Evolutionary conservation across 2,329 filamentous ascomycete genomes (phyloP), one percentile per base, ranked within the genome.

Genomic region (Colletotrichum paranaense): DNA sequence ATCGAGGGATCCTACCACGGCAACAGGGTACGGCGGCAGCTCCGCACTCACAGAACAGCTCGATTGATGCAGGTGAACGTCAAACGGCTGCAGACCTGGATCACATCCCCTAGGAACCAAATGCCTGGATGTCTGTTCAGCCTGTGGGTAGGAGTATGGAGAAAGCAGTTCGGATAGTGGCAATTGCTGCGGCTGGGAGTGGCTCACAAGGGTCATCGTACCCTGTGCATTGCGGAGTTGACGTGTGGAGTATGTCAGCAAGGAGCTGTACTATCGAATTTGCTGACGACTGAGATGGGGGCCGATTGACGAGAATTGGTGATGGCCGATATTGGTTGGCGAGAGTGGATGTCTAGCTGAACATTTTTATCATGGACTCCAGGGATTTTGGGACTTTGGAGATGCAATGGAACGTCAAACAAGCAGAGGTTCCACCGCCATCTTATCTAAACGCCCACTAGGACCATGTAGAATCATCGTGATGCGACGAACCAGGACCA

Each of bases 401-500:
- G 14, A n/a, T 19, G 12, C 22, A 52, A 4, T 6, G 3, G 6
- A 60, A 26, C 46, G 30, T 22, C 22, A 42, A 65, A 35, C 49
- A 22, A 9, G 30, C 59, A 66, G 67, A 49, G 16, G 67, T 71
- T 62, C 67, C 28, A 52, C n/a, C 28, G 32, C n/a, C 58, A 56
- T 30, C n/a, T 56, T 49, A 49, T 55, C 38, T 57, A 30, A 64
- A 56, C 56, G 35, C 49, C 56, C 35, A 24, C 26, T 19, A 30
- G 19, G 32, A 14, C 22, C 38, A 12, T 55, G 14, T 58, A 59
- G 42, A 57, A 42, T 55, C 12, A 5, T 26, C 22, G 49, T 56
- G 11, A 57, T 73, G 56, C 67, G 71, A 73, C 26, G 67, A 73
- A 73, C 71, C 22, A 32, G 49, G 49, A 7, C 35, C 30, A 58